These are phyloP conservation scores for Penicillium sp. DNA, from an alignment of 2,329 filamentous ascomycete genomes.

Conservation along the genomic window DNA sequence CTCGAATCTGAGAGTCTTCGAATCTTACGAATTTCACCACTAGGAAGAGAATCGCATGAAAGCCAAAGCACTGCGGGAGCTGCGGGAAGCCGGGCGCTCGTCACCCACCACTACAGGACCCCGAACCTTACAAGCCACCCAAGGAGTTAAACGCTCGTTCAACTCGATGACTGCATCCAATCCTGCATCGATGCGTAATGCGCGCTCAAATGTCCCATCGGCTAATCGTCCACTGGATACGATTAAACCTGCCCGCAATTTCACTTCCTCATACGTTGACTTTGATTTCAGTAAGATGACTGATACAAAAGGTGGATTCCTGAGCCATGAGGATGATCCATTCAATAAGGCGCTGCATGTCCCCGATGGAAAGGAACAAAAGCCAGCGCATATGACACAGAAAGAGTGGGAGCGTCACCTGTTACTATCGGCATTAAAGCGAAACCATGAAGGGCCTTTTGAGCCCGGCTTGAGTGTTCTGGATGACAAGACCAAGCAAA, in stretches of 20 bases:
- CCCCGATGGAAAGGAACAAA: slow-evolving; percentile 56
- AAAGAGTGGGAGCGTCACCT: slow-evolving; percentile 89
- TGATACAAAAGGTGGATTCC: slow-evolving; percentile 93
- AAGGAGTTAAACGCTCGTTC: slow-evolving; percentile 72
- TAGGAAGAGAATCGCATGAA: slow-evolving; percentile 85
- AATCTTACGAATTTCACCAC: neutral
- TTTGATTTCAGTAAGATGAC: slow-evolving; percentile 99
- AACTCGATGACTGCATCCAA: slow-evolving; percentile 57
- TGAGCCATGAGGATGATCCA: slow-evolving; percentile 88
- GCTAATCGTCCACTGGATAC: slow-evolving; percentile 43
- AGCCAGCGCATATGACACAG: slow-evolving; percentile 83
- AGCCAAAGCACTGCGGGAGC: slow-evolving; percentile 81
- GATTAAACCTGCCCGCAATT: slow-evolving; percentile 79
- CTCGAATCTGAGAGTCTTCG: no score
- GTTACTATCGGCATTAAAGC: slow-evolving; percentile 68
- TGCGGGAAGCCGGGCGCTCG: slow-evolving; percentile 64
- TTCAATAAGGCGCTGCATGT: slow-evolving; percentile 74
- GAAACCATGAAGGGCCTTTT: slow-evolving; percentile 76
- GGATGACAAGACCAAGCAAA: slow-evolving; percentile 62
- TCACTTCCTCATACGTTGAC: slow-evolving; percentile 83
- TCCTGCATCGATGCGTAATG: slow-evolving; percentile 69
- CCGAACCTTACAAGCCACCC: slow-evolving; percentile 46
- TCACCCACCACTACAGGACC: slow-evolving; percentile 33
- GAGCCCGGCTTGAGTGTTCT: slow-evolving; percentile 84
- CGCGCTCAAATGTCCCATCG: slow-evolving; percentile 47